These are phyloP conservation scores for Solanum lycopersicoides DNA, from an alignment of 257 asterid genomes.

Conservation along the genomic window DNA sequence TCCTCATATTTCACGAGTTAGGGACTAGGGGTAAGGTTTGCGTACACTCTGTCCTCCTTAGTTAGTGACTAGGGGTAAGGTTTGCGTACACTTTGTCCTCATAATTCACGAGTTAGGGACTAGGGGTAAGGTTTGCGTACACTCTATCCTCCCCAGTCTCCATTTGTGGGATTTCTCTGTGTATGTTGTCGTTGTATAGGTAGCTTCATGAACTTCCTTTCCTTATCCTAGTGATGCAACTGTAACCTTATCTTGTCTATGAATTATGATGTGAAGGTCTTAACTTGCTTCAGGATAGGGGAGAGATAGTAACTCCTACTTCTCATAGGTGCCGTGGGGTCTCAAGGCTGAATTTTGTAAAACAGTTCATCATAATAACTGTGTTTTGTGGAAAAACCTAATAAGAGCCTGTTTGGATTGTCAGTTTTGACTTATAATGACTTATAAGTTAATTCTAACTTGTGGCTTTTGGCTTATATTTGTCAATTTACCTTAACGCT, in stretches of 20 bases:
- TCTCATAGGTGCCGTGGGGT: background rate
- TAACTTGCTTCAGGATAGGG: background rate
- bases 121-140: background rate
- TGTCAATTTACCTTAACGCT: background rate
- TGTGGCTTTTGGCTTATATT: background rate
- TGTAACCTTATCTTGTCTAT: background rate
- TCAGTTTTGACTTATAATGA: background rate
- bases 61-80: background rate
- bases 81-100: background rate
- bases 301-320: background rate
- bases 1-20: background rate
- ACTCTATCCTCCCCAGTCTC: too few species aligned
- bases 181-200: background rate
- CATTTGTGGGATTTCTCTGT: background rate
- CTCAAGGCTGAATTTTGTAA: background rate
- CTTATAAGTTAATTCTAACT: too few species aligned
- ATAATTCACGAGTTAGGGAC: background rate
- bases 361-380: background rate
- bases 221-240: background rate
- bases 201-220: background rate
- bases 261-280: background rate
- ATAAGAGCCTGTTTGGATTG: background rate
- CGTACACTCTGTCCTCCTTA: background rate
- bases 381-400: background rate
- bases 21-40: background rate